Evolutionary conservation across 2,329 filamentous ascomycete species (phyloP).

Genomic region (Diaporthe humulicola): DNA sequence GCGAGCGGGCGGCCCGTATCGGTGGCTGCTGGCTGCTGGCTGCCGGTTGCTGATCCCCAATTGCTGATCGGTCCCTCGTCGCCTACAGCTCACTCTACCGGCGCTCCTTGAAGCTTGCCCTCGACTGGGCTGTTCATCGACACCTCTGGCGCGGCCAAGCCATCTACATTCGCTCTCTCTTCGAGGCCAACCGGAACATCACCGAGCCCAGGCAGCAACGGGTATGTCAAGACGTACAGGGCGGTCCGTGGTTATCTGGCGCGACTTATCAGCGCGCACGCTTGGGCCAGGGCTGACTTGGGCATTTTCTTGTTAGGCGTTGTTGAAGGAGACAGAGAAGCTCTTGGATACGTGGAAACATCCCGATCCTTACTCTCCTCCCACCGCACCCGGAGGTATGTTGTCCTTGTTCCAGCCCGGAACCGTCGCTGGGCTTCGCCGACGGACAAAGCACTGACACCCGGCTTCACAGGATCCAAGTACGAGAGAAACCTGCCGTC

Average conservation of each 20-base stretch:
- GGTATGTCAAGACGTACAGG: constrained; percentile 62
- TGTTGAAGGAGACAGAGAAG: constrained; percentile 90
- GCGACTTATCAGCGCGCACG: neutral
- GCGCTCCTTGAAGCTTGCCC: constrained; percentile 89
- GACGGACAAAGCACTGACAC: constrained; percentile 7
- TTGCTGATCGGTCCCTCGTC: constrained; percentile 40
- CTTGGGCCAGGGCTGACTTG: constrained; percentile 33
- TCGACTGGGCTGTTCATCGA: constrained; percentile 96
- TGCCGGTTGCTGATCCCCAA: neutral
- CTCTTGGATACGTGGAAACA: constrained; percentile 96
- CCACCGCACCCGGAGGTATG: constrained; percentile 93
- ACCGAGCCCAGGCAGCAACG: constrained; percentile 87
- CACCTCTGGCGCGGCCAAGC: constrained; percentile 96
- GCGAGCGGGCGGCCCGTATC: neutral
- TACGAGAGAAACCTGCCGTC: constrained; percentile 93
- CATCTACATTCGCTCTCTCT: constrained; percentile 93
- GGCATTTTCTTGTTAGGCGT: constrained; percentile 65
- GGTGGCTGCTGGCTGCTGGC: neutral
- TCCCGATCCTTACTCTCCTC: constrained; percentile 90
- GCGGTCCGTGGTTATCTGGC: neutral
- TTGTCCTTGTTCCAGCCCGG: neutral
- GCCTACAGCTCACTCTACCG: constrained; percentile 81
- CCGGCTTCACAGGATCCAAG: constrained; percentile 79
- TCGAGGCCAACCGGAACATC: constrained; percentile 91
- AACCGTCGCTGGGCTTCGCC: neutral